Conservation (phyloP, 306 rosid species). For the Sphenostylis stenocarpa region DNA sequence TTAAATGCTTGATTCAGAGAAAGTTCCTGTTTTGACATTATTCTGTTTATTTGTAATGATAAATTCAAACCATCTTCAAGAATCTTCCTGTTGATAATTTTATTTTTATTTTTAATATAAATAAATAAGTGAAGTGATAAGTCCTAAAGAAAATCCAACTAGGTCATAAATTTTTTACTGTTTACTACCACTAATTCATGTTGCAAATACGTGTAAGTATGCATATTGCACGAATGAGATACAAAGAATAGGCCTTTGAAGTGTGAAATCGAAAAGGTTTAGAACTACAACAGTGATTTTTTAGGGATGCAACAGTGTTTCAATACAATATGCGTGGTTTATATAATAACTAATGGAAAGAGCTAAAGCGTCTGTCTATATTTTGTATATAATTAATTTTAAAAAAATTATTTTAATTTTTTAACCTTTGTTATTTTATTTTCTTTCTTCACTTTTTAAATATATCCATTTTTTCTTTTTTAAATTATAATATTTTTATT, state of each 20-base stretch:
- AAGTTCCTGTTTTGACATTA: neutral
- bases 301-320: no score
- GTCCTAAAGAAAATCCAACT: neutral
- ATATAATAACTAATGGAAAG: no score
- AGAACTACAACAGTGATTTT: no score
- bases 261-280: neutral
- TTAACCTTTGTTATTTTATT: no score
- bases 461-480: no score
- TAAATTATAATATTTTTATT: no score
- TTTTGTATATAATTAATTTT: no score
- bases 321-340: no score
- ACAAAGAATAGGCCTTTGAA: neutral
- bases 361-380: no score
- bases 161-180: neutral
- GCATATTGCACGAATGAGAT: neutral
- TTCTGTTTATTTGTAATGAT: neutral
- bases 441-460: no score
- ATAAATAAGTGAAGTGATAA: neutral
- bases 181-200: neutral
- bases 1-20: no score
- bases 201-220: neutral
- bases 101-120: neutral
- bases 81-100: neutral
- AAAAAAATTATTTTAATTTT: no score
- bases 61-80: neutral